Conservation (phyloP, 164 flowering plant genomes). For the Aristolochia californica region DNA sequence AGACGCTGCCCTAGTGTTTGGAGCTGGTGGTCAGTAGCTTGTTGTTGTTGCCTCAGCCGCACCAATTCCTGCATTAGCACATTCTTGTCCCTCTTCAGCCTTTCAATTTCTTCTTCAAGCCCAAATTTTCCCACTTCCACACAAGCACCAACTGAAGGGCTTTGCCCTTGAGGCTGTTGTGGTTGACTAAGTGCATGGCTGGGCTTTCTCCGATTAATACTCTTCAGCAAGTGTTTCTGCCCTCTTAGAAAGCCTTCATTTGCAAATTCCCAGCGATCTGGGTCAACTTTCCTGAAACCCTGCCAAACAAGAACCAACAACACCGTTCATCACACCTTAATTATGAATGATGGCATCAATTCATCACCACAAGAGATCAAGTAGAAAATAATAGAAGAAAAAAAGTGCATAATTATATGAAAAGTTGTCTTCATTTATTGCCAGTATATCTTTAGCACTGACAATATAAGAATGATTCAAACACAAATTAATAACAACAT, state of each 20-base stretch:
- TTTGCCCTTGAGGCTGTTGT: slow-evolving; percentile 55
- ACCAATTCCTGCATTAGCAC: slow-evolving; percentile 97
- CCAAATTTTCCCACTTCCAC: slow-evolving; percentile 98
- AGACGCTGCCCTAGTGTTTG: slow-evolving; percentile 79
- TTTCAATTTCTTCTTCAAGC: slow-evolving; percentile 90
- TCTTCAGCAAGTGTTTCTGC: slow-evolving; percentile 71
- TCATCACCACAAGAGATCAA: too few species aligned
- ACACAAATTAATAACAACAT: too few species aligned
- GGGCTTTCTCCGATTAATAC: slow-evolving; percentile 61
- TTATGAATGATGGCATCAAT: too few species aligned
- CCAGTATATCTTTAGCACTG: too few species aligned
- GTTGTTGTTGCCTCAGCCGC: slow-evolving; percentile 90
- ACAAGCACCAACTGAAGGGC: slow-evolving; percentile 67
- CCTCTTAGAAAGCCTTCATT: slow-evolving; percentile 91
- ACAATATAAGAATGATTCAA: too few species aligned
- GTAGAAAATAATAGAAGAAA: too few species aligned
- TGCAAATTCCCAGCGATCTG: slow-evolving; percentile 97
- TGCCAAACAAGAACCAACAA: slow-evolving; percentile 15
- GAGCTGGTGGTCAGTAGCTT: slow-evolving; percentile 74
- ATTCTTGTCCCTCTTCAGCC: slow-evolving; percentile 89
- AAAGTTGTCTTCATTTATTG: too few species aligned
- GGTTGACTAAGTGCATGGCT: slow-evolving; percentile 45
- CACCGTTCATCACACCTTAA: neutral
- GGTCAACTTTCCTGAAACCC: slow-evolving; percentile 97
- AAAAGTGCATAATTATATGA: too few species aligned